A percentile compares a stretch with the other conserved stretches of the same genome.
These are phyloP conservation scores for Aaosphaeria pasadenensis DNA, from an alignment of 2,329 filamentous ascomycete genomes.

Conservation along the genomic window DNA sequence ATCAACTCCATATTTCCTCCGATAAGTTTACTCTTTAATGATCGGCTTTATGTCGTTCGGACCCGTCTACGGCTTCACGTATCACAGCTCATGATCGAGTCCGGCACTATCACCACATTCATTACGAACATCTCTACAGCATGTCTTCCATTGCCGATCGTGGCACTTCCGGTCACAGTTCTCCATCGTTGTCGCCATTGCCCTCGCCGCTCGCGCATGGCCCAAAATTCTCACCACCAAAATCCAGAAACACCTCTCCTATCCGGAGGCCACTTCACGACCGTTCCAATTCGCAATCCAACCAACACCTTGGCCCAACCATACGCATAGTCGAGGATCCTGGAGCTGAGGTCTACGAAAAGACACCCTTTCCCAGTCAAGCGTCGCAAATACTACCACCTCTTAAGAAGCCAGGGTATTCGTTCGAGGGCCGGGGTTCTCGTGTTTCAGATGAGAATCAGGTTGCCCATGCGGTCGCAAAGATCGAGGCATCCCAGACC, in stretches of 20 bases:
- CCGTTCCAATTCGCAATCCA: slow-evolving; percentile 36
- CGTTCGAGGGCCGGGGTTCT: slow-evolving; percentile 36
- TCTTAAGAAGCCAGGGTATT: slow-evolving; percentile 35
- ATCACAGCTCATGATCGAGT: slow-evolving; percentile 15
- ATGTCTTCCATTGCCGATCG: slow-evolving; percentile 28
- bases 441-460: slow-evolving; percentile 38
- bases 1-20: background rate
- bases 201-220: slow-evolving; percentile 24
- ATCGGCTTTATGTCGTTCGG: slow-evolving; percentile 19
- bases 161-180: slow-evolving; percentile 10
- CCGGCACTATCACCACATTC: background rate
- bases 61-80: slow-evolving; percentile 18
- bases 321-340: slow-evolving; percentile 41
- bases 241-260: slow-evolving; percentile 30
- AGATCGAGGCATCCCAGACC: slow-evolving; percentile 31
- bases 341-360: slow-evolving; percentile 34
- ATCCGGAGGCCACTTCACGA: slow-evolving; percentile 36
- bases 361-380: slow-evolving; percentile 38
- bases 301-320: slow-evolving; percentile 35
- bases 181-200: slow-evolving; percentile 4
- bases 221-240: slow-evolving; percentile 29
- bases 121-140: slow-evolving; percentile 13
- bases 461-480: slow-evolving; percentile 38
- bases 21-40: slow-evolving; percentile 24
- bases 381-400: slow-evolving; percentile 39